A percentile compares a stretch with the other conserved stretches of the same genome.
Conservation (phyloP, 306 rosid species). For the Corylus heterophylla region DNA sequence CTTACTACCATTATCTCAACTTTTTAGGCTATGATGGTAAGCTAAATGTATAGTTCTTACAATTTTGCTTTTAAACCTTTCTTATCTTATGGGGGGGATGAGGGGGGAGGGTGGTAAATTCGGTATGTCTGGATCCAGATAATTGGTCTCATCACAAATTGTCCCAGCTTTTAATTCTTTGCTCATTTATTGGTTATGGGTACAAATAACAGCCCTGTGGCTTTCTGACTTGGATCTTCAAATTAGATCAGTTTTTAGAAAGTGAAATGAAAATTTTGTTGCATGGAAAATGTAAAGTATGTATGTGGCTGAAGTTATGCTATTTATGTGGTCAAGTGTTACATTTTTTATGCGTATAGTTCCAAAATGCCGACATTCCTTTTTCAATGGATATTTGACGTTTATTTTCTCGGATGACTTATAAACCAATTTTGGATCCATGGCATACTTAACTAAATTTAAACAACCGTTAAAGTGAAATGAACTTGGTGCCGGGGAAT, state of each 20-base stretch:
- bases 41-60: constrained; percentile 9
- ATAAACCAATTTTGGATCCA: not conserved
- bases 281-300: not conserved
- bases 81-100: not conserved
- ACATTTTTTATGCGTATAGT: not conserved
- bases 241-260: not conserved
- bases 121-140: not conserved
- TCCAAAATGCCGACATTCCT: not conserved
- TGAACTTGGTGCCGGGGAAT: not conserved
- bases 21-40: constrained; percentile 99
- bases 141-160: not conserved
- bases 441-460: not conserved
- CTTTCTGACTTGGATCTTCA: not conserved
- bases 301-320: not conserved
- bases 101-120: not conserved
- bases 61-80: not conserved
- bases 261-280: not conserved
- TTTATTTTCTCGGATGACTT: not conserved
- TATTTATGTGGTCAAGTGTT: not conserved
- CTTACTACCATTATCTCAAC: constrained; percentile 96
- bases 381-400: not conserved
- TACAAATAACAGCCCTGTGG: not conserved
- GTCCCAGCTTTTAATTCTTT: not conserved
- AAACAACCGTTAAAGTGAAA: not conserved
- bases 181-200: not conserved